A percentile compares a stretch with the other conserved stretches of the same genome.
Conservation (phyloP, 2,329 filamentous ascomycete genomes). For the Aspergillus fijiensis region DNA sequence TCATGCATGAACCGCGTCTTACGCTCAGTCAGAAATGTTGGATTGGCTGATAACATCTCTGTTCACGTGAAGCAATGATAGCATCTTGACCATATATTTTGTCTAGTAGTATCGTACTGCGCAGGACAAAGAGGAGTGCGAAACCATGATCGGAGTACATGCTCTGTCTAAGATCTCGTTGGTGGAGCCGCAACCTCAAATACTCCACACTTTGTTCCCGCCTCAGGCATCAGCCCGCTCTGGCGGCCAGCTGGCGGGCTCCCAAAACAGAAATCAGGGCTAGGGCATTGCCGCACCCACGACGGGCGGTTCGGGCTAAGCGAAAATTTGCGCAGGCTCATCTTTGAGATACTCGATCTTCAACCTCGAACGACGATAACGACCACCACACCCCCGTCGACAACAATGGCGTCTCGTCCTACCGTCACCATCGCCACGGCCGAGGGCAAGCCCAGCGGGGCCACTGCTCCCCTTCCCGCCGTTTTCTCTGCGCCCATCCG, state of each 20-base stretch:
- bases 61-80: too few relatives aligned
- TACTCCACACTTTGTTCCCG: not conserved
- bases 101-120: not conserved
- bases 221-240: not conserved
- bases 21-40: too few relatives aligned
- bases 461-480: conserved; percentile 87
- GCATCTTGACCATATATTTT: too few relatives aligned
- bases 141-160: too few relatives aligned
- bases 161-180: not conserved
- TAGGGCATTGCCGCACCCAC: conserved; percentile 36
- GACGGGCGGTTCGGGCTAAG: conserved; percentile 34
- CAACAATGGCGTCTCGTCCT: conserved; percentile 88
- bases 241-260: not conserved
- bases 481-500: conserved; percentile 98
- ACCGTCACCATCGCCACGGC: conserved; percentile 96
- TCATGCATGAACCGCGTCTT: too few relatives aligned
- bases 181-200: not conserved
- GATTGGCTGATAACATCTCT: too few relatives aligned
- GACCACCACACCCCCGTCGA: conserved; percentile 36
- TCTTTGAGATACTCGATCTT: conserved; percentile 34
- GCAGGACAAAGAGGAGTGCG: not conserved
- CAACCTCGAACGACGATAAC: conserved; percentile 41
- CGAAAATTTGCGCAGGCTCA: conserved; percentile 46
- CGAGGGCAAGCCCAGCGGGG: conserved; percentile 88
- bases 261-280: conserved; percentile 30